Evolutionary conservation across 1,284 basidiomycete genomes (phyloP), one percentile per base, ranked within the genome.

Genomic region (Ganoderma sp.): DNA sequence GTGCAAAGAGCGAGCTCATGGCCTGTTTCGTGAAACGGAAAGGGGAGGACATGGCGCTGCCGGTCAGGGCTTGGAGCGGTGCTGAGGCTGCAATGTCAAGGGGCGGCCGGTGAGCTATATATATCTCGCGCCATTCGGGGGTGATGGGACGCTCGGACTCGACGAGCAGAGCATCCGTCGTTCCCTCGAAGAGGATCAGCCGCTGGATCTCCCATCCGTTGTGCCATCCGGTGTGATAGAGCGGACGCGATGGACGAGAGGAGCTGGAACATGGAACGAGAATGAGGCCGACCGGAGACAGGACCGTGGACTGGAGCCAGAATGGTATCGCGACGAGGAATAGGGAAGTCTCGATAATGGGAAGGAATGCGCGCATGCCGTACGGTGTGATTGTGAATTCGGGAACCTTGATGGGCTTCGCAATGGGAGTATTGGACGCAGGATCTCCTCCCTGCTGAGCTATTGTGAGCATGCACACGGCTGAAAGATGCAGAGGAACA

Each of bases 301-400:
- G 61, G 0, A 54, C 28, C 8, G 52, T 54, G 37, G 59, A 39
- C 3, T 62, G 25, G 10, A 28, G n/a, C 25, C 43, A 62, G 25
- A 62, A 22, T 5, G 45, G 61, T 6, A 62, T 62, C 1, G 61
- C 61, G 3, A 62, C 42, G 5, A 50, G 25, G 42, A 32, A 48
- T 1, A n/a, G 5, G 15, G 61, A 45, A 0, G 45, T 42, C 10
- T 62, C 61, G 32, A 62, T 17, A 25, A 62, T 32, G 1, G 61
- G 61, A 3, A 62, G 15, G 61, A 34, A 25, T 9, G 61, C 43
- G 42, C 22, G 61, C 22, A 62, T 45, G 14, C 61, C 61, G n/a
- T 63, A 63, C 6, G 61, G 61, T 1, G 61, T 63, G 48, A 50
- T 63, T 2, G 61, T 63, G n/a, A 63, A 63, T 37, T 42, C 43